Base-by-base conservation (phyloP, 306 rosid genomes). In the Senna siamea region DNA sequence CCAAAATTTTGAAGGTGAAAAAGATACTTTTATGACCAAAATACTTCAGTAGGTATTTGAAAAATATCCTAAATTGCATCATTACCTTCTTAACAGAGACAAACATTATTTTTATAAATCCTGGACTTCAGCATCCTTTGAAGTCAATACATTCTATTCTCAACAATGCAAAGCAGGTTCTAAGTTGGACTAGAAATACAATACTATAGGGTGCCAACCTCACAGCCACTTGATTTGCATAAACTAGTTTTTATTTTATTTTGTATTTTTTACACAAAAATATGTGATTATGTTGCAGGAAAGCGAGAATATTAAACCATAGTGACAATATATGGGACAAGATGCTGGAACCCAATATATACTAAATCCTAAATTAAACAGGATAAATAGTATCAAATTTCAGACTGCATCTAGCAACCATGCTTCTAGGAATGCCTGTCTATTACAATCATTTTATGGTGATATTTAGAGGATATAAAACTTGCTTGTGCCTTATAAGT, bases 41-140 rank as follows among this genome's bases (percentile, higher is more conserved):
- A 22, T 37, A 46, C 54, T 56, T 47, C 18, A 23, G 13, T 59
- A 22, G 26, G 37, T 63, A 60, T 38, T 51, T 30, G 43, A n/a
- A 0, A 13, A 9, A 47, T 76, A 47, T 58, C 69, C 47, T 59
- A 70, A 60, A 70, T 53, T 9, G 62, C 60, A 68, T 57, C 20
- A 28, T 48, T 13, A 35, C 26, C 55, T 55, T 47, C 40, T 58
- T 37, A 34, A 7, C 32, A 76, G 37, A 72, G 37, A 15, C 34
- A 37, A 47, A 37, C 46, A 15, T 38, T 13, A 35, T 55, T 22
- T 40, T 53, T 35, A 71, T 63, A 64, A 71, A 32, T 46, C 54
- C 66, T 8, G 17, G 60, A 62, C 66, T 40, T 56, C 30, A 72
- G 53, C 56, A 47, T 56, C 37, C 35, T 34, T 56, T 35, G 74